These are phyloP conservation scores for Trametes coccinea DNA, from an alignment of 768 basidiomycete genomes.

Conservation along the genomic window DNA sequence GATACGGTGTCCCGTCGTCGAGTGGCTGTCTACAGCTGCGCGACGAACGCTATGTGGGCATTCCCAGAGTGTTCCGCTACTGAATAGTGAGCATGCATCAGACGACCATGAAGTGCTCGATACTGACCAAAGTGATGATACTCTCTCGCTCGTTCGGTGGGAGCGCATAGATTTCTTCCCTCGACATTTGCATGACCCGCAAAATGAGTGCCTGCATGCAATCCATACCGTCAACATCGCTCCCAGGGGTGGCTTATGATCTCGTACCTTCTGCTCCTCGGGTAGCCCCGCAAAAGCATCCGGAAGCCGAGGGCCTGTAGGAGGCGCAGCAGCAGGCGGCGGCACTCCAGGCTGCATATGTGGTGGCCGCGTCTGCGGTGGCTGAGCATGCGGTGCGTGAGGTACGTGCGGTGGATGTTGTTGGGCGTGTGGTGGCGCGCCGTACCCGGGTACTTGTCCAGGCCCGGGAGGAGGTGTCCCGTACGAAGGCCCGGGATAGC, in stretches of 20 bases:
- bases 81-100: background rate
- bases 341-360: constrained; percentile 11
- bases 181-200: constrained; percentile 79
- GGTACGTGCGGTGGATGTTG: constrained; percentile 9
- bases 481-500: constrained; percentile 9
- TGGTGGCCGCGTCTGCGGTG: constrained; percentile 10
- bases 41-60: constrained; percentile 12
- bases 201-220: constrained; percentile 63
- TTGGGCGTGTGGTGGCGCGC: background rate
- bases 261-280: constrained; percentile 64
- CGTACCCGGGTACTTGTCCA: constrained; percentile 8
- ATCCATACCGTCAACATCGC: constrained; percentile 1
- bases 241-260: background rate
- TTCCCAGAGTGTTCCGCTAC: constrained; percentile 24
- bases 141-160: constrained; percentile 73
- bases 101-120: background rate
- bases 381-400: constrained; percentile 13
- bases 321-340: constrained; percentile 12
- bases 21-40: no score
- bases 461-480: constrained; percentile 16
- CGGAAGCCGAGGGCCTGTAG: constrained; percentile 25
- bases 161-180: constrained; percentile 77
- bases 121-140: constrained; percentile 79
- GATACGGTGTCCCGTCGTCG: no score
- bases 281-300: constrained; percentile 58